These are phyloP conservation scores for Begonia loranthoides DNA, from an alignment of 306 rosid species.

Conservation along the genomic window DNA sequence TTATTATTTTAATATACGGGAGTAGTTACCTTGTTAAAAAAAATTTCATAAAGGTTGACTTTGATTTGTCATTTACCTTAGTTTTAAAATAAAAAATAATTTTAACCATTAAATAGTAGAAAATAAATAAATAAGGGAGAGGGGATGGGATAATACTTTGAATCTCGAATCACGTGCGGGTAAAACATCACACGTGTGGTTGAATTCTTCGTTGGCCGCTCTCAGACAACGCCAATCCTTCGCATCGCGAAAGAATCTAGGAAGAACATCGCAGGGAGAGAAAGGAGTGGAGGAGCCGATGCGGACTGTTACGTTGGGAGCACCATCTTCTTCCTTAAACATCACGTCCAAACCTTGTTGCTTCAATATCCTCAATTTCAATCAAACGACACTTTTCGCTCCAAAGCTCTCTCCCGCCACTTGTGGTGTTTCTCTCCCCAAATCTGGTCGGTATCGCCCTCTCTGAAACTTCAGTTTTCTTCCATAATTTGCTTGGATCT, in stretches of 20 bases:
- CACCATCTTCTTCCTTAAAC: slow-evolving; percentile 39
- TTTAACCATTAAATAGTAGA: too few relatives aligned
- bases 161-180: too few relatives aligned
- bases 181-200: too few relatives aligned
- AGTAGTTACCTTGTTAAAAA: too few relatives aligned
- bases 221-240: neutral
- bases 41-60: too few relatives aligned
- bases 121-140: too few relatives aligned
- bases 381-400: slow-evolving; percentile 26
- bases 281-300: slow-evolving; percentile 16
- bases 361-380: slow-evolving; percentile 17
- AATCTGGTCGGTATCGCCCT: slow-evolving; percentile 39
- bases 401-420: slow-evolving; percentile 27
- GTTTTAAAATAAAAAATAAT: too few relatives aligned
- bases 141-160: too few relatives aligned
- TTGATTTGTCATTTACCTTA: too few relatives aligned
- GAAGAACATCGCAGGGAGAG: slow-evolving; percentile 2
- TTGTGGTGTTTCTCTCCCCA: slow-evolving; percentile 30
- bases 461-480: neutral
- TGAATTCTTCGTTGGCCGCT: neutral
- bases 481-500: neutral
- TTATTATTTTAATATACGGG: too few relatives aligned
- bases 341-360: slow-evolving; percentile 20
- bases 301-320: slow-evolving; percentile 71
- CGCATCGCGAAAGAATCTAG: slow-evolving; percentile 4